A percentile compares a stretch with the other conserved stretches of the same genome.
These are phyloP conservation scores for Trichoderma asperellum DNA, from an alignment of 2,329 filamentous ascomycete species.

Conservation along the genomic window DNA sequence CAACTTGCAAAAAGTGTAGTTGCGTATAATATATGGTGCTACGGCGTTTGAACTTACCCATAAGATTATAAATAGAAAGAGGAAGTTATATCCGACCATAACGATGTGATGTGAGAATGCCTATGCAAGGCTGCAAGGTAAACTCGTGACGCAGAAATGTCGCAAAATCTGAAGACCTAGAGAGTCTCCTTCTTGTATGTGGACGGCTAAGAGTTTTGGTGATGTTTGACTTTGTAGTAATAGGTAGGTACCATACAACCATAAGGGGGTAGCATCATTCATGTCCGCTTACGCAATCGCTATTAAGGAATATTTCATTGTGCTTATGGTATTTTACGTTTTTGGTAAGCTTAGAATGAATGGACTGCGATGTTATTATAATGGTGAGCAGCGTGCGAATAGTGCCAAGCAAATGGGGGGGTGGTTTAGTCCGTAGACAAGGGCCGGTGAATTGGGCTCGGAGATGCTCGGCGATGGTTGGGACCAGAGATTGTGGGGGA, in stretches of 20 bases:
- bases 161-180: background rate
- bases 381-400: background rate
- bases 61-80: too few species aligned
- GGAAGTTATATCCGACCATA: too few species aligned
- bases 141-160: background rate
- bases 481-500: background rate
- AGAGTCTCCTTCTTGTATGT: too few species aligned
- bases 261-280: background rate
- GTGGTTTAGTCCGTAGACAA: background rate
- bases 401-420: background rate
- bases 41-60: too few species aligned
- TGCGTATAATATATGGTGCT: too few species aligned
- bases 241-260: background rate
- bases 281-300: background rate
- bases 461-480: conserved; percentile 13
- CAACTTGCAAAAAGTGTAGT: too few species aligned
- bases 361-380: background rate
- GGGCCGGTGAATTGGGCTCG: conserved; percentile 14
- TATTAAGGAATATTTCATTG: background rate
- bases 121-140: background rate
- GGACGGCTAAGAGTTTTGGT: background rate
- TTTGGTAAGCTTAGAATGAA: background rate
- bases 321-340: background rate
- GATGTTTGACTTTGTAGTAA: background rate
- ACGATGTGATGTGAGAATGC: too few species aligned